Conservation (phyloP, 2,329 filamentous ascomycete species). For the Aspergillus sp. region DNA sequence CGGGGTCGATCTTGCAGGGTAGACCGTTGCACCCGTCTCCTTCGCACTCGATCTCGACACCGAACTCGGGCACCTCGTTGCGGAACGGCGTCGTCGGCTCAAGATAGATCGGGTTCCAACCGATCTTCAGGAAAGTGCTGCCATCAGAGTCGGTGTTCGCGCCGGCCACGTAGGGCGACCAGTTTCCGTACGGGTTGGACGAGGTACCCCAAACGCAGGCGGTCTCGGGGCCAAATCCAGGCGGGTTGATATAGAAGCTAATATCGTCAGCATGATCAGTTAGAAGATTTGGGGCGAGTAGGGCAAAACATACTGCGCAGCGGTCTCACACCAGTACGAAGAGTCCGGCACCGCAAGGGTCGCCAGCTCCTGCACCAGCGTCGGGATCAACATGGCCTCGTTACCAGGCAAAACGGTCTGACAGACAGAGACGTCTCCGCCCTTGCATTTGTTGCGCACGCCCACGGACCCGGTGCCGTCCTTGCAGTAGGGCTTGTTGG, state of each 20-base stretch:
- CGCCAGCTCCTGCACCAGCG: constrained; percentile 58
- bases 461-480: constrained; percentile 65
- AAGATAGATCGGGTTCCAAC: constrained; percentile 73
- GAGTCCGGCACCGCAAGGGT: constrained; percentile 68
- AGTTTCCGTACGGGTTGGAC: constrained; percentile 67
- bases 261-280: not conserved
- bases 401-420: constrained; percentile 78
- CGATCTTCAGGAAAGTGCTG: constrained; percentile 71
- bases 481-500: constrained; percentile 66
- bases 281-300: too few relatives aligned
- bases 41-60: constrained; percentile 69
- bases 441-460: constrained; percentile 63
- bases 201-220: constrained; percentile 72
- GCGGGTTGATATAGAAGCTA: constrained; percentile 78
- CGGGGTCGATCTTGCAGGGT: constrained; percentile 71
- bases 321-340: constrained; percentile 69
- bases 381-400: constrained; percentile 80
- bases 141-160: constrained; percentile 67
- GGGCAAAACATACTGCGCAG: constrained; percentile 64
- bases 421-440: constrained; percentile 66
- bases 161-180: constrained; percentile 74
- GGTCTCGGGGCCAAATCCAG: constrained; percentile 58
- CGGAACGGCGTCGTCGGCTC: constrained; percentile 54
- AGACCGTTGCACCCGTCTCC: constrained; percentile 66
- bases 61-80: constrained; percentile 62